Evolutionary conservation across 2,329 filamentous ascomycete species (phyloP), one percentile per base, ranked within the genome.

Genomic region (Gaeumannomyces sp.): DNA sequence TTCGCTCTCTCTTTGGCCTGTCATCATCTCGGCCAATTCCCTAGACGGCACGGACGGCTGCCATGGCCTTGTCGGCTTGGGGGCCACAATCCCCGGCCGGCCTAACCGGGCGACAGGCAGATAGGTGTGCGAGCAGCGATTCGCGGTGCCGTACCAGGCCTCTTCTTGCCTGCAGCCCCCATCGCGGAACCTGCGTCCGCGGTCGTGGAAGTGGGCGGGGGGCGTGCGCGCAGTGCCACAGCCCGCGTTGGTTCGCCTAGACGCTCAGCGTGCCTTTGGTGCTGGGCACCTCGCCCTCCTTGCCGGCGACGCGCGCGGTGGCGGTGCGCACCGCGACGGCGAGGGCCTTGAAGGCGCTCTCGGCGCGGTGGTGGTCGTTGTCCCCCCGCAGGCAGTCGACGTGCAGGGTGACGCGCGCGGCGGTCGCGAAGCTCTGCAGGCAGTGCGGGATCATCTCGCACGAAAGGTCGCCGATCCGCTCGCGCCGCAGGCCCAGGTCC

Each of bases 361-460:
- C 95, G 13, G 95, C 93, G 66, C 93, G 84, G 80, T 98, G 95
- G 78, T 98, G 95, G 78, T 98, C 95, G 78, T 98, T 99, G 68
- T 90, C 86, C 63, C 95, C 95, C 68, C 92, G 86, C 65, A 97
- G 78, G 78, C 92, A 96, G 79, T 97, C 92, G 66, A 99, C 92
- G 80, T 99, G 95, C 73, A 98, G 80, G n/a, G 95, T 99, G 64
- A 97, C 84, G 31, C 92, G 89, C 4, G 93, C 92, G 13, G 87
- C 91, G 80, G 96, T 91, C 58, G 94, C 93, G 78, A 97, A 99
- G 80, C 90, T 95, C 82, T 96, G 88, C 74, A 99, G 77, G 70
- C 93, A 96, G 81, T 99, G 95, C 60, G 94, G 93, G 58, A 99
- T 88, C 95, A 99, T 99, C 84, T 99, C 94, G 72, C 88, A 91